Evolutionary conservation across 352 stramenopile species (phyloP).

Genomic region (Phytophthora boehmeriae): DNA sequence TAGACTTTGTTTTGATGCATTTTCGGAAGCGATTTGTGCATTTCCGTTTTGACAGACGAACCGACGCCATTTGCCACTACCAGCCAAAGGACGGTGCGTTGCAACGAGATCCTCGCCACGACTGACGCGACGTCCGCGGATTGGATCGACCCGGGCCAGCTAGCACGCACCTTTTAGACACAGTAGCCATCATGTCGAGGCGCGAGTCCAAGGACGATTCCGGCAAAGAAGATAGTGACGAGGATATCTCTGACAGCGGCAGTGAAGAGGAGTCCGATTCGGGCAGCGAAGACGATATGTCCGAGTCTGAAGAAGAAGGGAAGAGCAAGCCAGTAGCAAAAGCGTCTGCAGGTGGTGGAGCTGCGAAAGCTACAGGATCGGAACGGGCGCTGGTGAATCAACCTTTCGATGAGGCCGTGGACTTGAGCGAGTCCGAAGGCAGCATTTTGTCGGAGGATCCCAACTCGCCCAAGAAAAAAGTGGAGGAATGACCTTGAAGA

Average conservation of each 20-base stretch:
- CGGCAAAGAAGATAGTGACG: constrained; percentile 51
- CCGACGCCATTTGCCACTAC: constrained; percentile 1
- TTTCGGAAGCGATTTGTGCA: background rate
- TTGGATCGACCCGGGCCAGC: too few relatives aligned
- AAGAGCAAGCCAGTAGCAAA: constrained; percentile 28
- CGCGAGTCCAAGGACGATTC: constrained; percentile 59
- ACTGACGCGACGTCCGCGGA: constrained; percentile 5
- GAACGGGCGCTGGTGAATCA: constrained; percentile 75
- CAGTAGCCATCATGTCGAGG: constrained; percentile 52
- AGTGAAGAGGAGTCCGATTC: constrained; percentile 47
- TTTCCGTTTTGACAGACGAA: background rate
- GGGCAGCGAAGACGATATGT: constrained; percentile 73
- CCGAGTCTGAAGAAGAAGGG: constrained; percentile 65
- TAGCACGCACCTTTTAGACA: background rate
- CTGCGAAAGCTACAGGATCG: constrained; percentile 31
- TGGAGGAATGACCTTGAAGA: constrained; percentile 50
- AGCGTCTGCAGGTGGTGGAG: constrained; percentile 1
- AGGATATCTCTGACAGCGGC: constrained; percentile 59
- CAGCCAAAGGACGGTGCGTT: background rate
- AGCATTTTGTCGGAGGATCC: constrained; percentile 49
- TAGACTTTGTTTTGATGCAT: constrained; percentile 21
- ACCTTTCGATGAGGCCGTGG: constrained; percentile 88
- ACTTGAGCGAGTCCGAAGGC: constrained; percentile 85
- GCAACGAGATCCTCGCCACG: constrained; percentile 16
- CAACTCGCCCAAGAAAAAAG: constrained; percentile 69